phyloP scores from a whole-genome alignment of 495 filamentous ascomycete species.

The Astrocystis sublimbata region DNA sequence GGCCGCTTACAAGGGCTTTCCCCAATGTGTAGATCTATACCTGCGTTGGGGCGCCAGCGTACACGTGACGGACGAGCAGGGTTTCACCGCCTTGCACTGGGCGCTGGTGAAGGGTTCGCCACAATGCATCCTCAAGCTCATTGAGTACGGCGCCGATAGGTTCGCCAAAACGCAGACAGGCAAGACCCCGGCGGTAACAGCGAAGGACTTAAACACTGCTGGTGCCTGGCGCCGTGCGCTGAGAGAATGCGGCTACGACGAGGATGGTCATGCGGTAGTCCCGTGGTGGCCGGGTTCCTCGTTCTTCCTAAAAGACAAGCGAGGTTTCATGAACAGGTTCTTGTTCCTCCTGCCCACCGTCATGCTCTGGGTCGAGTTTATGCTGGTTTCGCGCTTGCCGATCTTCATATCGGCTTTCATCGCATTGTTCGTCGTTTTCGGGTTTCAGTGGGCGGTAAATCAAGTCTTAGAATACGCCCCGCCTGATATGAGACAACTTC shows the following conservation, averaged over 20 bases:
- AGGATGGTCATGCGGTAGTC: conserved; percentile 68
- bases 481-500: conserved; percentile 79
- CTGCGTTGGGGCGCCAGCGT: conserved; percentile 94
- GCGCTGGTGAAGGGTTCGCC: conserved; percentile 88
- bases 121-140: conserved; percentile 81
- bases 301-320: conserved; percentile 69
- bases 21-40: conserved; percentile 87
- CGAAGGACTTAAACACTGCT: conserved; percentile 83
- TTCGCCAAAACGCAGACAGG: conserved; percentile 83
- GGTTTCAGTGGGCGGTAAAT: conserved; percentile 76
- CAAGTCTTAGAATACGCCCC: conserved; percentile 78
- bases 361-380: conserved; percentile 66
- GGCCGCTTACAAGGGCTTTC: conserved; percentile 96
- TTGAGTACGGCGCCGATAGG: conserved; percentile 92
- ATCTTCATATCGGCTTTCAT: conserved; percentile 76
- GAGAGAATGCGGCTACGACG: conserved; percentile 78
- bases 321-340: conserved; percentile 74
- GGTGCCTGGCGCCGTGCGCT: conserved; percentile 82
- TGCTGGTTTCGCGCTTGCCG: conserved; percentile 70
- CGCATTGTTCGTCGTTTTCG: conserved; percentile 62
- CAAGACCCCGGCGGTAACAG: conserved; percentile 81
- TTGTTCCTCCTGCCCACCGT: conserved; percentile 89
- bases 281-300: conserved; percentile 59
- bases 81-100: conserved; percentile 94
- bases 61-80: conserved; percentile 84